Base-by-base conservation (phyloP, 495 filamentous ascomycete species). In the Xylaria palmicola region DNA sequence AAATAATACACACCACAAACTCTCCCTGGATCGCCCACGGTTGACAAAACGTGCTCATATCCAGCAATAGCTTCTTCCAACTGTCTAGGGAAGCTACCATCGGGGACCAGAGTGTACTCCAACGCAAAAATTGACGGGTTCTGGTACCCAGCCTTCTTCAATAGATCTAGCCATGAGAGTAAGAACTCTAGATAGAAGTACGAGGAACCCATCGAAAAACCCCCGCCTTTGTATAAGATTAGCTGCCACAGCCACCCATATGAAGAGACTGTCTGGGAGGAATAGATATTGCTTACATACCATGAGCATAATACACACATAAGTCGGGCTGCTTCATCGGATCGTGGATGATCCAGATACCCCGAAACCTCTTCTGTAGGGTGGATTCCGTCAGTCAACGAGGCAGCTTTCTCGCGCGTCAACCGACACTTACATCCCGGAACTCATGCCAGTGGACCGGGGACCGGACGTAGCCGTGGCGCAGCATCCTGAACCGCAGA, bases 141-240 rank as follows among this genome's bases (percentile, higher is more conserved):
- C 13, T 67, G 50, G 66, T 87, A 91, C 13, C 88, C 87, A 34
- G 75, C 69, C 15, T 80, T 72, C 29, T 77, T 73, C 36, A 93
- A 74, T 0, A 87, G 68, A 41, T 72, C 78, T 15, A 86, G 65
- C 85, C 85, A 90, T 26, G 85, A 81, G 36, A 90, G 67, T 17
- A 93, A 77, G 63, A 92, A 92, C 70, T 93, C 90, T 20, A 92
- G 81, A 69, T 93, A 93, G 71, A 93, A 93, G 72, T 89, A 88
- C 26, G 79, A 69, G 13, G 87, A 89, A 30, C 90, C 90, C 86
- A 93, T 88, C 2, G 84, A 81, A 65, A 92, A 92, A 1, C 90
- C 90, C 19, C 90, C 90, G 19, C 86, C 85, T 86, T 52, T 56
- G 19, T 13, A 17, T 12, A 39, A 17, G 44, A 62, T 72, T 60